These are phyloP conservation scores for Fusarium heterosporum DNA, from an alignment of 2,329 filamentous ascomycete species.

Conservation along the genomic window DNA sequence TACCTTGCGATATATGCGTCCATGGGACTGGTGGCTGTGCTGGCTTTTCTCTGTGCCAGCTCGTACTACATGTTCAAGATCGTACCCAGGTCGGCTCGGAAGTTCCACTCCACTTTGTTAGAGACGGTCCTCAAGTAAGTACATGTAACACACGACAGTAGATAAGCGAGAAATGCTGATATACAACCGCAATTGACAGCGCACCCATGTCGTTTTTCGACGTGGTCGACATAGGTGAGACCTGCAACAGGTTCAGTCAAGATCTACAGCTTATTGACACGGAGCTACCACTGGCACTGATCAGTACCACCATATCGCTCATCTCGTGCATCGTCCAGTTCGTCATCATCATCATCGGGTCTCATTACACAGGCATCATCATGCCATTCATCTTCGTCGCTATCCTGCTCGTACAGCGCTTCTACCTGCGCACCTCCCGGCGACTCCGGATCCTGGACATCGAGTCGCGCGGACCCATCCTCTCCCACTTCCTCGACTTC, in stretches of 20 bases:
- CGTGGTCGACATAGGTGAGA: constrained; percentile 51
- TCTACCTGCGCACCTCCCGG: constrained; percentile 61
- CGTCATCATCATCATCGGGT: constrained; percentile 24
- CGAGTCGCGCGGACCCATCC: constrained; percentile 61
- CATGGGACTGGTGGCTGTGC: constrained; percentile 8
- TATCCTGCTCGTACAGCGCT: constrained; percentile 27
- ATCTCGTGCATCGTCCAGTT: constrained; percentile 36
- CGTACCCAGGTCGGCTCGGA: constrained; percentile 9
- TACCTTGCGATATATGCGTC: constrained; percentile 13
- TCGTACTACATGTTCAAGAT: constrained; percentile 11
- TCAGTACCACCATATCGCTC: constrained; percentile 34
- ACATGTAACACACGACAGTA: constrained; percentile 4
- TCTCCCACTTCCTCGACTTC: constrained; percentile 61
- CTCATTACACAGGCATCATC: constrained; percentile 32
- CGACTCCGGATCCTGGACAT: constrained; percentile 64
- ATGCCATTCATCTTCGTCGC: constrained; percentile 21
- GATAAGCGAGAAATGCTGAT: constrained; percentile 7
- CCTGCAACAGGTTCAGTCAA: constrained; percentile 56
- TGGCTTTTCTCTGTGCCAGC: constrained; percentile 12
- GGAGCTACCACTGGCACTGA: constrained; percentile 47
- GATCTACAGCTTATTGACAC: constrained; percentile 55
- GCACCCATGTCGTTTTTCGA: constrained; percentile 52
- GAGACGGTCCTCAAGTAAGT: constrained; percentile 14
- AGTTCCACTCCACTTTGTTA: constrained; percentile 10
- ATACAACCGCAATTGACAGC: constrained; percentile 9